These are phyloP conservation scores for Magnaporthiopsis poae DNA, from an alignment of 2,329 filamentous ascomycete species.

Conservation along the genomic window DNA sequence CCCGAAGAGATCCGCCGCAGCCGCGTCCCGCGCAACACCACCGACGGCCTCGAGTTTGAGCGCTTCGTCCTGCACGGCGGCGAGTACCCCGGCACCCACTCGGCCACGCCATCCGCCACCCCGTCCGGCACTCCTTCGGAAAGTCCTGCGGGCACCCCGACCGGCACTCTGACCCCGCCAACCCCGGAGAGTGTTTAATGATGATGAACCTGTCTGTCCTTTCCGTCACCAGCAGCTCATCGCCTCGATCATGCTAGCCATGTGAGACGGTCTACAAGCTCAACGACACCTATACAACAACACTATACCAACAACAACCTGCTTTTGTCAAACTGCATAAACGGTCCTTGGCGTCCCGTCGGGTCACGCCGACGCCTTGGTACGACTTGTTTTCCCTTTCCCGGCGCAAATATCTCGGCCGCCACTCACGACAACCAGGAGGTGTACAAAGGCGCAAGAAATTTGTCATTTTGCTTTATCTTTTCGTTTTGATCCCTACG, in stretches of 20 bases:
- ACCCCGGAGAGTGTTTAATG: not conserved
- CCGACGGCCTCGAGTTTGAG: conserved; percentile 30
- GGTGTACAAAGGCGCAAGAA: not conserved
- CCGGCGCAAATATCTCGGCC: not conserved
- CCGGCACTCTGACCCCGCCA: not conserved
- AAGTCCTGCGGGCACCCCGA: not conserved
- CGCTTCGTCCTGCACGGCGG: conserved; percentile 30
- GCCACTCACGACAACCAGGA: not conserved
- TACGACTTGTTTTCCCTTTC: not conserved
- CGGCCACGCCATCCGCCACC: not conserved
- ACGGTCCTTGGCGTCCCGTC: not conserved
- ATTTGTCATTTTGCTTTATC: not conserved
- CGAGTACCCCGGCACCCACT: conserved; percentile 22
- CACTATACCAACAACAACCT: not conserved
- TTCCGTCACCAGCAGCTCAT: not conserved
- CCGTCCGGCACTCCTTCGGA: not conserved
- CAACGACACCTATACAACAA: too few relatives aligned
- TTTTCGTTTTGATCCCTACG: not conserved
- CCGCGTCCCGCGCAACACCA: conserved; percentile 22
- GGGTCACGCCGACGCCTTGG: not conserved
- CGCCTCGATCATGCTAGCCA: too few relatives aligned
- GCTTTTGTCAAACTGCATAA: not conserved
- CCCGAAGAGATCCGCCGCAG: conserved; percentile 13
- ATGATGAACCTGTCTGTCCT: not conserved
- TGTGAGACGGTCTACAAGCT: too few relatives aligned